phyloP scores from a whole-genome alignment of 345 rosid species.

The Eucalyptus pumila region DNA sequence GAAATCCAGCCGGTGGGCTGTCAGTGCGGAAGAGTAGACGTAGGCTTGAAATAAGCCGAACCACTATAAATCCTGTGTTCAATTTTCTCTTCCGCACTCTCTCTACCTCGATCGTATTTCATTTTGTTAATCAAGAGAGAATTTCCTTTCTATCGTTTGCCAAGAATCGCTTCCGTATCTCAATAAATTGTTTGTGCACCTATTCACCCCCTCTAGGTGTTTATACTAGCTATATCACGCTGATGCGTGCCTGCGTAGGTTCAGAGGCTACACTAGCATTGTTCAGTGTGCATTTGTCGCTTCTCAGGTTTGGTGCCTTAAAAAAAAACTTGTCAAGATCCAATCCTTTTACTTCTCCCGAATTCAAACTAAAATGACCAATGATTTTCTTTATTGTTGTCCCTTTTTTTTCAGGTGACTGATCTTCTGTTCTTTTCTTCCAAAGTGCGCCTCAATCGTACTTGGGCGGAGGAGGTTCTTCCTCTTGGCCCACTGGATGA shows the following conservation, averaged over 20 bases:
- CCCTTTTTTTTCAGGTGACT: conserved; percentile 44
- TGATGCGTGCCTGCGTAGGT: conserved; percentile 66
- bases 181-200: no score
- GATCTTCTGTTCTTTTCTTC: conserved; percentile 79
- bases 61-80: no score
- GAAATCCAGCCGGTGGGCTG: no score
- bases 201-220: no score
- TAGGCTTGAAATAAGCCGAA: no score
- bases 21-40: no score
- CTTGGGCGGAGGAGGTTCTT: conserved; percentile 54
- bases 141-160: no score
- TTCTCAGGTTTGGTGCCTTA: conserved; percentile 29
- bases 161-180: no score
- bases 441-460: conserved; percentile 53
- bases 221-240: no score
- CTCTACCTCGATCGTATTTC: no score
- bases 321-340: not conserved
- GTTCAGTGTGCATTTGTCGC: conserved; percentile 70
- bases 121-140: no score
- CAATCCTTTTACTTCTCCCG: not conserved
- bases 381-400: not conserved
- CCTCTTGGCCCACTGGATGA: conserved; percentile 72
- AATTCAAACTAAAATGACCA: not conserved
- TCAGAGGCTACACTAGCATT: conserved; percentile 67
- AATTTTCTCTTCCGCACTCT: no score